Conservation (phyloP, 2,329 filamentous ascomycete genomes). For the Exserohilum rostratum region DNA sequence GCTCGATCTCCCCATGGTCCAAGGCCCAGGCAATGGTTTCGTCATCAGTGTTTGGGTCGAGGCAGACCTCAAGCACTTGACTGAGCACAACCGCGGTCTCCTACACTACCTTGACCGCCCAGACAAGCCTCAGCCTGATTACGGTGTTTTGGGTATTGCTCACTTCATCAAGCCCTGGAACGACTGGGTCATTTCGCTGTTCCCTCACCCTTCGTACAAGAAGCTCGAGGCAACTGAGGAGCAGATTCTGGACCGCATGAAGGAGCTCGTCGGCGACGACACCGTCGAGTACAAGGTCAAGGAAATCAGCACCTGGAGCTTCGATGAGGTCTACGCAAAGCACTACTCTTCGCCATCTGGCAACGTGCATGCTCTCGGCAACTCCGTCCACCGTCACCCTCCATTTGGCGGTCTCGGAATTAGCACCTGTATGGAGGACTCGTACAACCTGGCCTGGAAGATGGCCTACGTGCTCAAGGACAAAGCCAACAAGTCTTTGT, state of each 20-base stretch:
- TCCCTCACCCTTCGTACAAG: conserved; percentile 7
- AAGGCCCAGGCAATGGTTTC: conserved; percentile 6
- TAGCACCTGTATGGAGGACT: conserved; percentile 71
- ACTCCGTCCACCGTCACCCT: conserved; percentile 49
- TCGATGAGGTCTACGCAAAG: conserved; percentile 9
- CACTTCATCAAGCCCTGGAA: conserved; percentile 11
- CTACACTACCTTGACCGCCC: conserved; percentile 4
- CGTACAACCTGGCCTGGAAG: conserved; percentile 62
- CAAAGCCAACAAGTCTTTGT: conserved; percentile 1
- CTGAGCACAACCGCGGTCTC: neutral
- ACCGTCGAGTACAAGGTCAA: conserved; percentile 7
- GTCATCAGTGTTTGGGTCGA: conserved; percentile 7
- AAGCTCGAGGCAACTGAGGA: conserved; percentile 4
- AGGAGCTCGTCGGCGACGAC: conserved; percentile 6
- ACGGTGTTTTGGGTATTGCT: conserved; percentile 3
- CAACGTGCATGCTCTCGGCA: conserved; percentile 7
- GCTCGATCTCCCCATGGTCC: conserved; percentile 1
- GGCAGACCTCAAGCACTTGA: conserved; percentile 4
- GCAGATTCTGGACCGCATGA: conserved; percentile 4
- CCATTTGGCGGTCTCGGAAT: conserved; percentile 71
- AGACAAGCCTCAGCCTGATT: conserved; percentile 7
- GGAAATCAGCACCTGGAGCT: conserved; percentile 7
- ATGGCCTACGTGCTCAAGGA: conserved; percentile 29
- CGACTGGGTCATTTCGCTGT: conserved; percentile 4
- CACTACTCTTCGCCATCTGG: neutral